These are phyloP conservation scores for Farysia itapuensis DNA, from an alignment of 1,284 basidiomycete species.

Conservation along the genomic window DNA sequence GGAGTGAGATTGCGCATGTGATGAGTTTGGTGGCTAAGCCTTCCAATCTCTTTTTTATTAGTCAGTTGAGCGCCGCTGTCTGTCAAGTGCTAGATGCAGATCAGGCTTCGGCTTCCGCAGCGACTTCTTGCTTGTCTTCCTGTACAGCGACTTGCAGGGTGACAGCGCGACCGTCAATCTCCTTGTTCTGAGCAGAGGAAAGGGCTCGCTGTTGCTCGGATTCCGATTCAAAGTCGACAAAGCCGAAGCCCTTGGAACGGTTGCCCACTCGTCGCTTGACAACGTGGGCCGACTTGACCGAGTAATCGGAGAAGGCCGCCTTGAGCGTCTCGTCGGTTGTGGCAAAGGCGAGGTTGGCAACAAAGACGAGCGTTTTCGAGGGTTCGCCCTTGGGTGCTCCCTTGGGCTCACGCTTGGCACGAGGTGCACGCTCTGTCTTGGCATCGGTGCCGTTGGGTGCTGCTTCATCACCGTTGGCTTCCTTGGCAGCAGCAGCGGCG, in stretches of 20 bases:
- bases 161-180: constrained; percentile 42
- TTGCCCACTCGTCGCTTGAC: constrained; percentile 36
- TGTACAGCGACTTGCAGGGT: constrained; percentile 43
- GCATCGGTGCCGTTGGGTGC: constrained; percentile 13
- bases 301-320: constrained; percentile 39
- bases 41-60: background rate
- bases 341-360: constrained; percentile 50
- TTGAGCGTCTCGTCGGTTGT: constrained; percentile 49
- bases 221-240: constrained; percentile 44
- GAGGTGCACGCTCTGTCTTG: constrained; percentile 16
- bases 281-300: constrained; percentile 47
- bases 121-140: constrained; percentile 18
- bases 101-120: constrained; percentile 5
- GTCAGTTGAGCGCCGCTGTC: too few relatives aligned
- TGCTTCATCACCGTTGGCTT: constrained; percentile 8
- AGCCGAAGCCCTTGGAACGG: constrained; percentile 52
- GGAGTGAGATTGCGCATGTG: background rate
- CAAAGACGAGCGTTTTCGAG: constrained; percentile 53
- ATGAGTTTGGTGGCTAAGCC: background rate
- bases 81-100: constrained; percentile 1
- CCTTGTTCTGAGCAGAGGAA: constrained; percentile 32
- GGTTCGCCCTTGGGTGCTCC: constrained; percentile 43
- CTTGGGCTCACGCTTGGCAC: constrained; percentile 35
- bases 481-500: constrained; percentile 21
- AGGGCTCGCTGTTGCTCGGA: constrained; percentile 50